phyloP scores from a whole-genome alignment of 2,329 filamentous ascomycete genomes.

The Claviceps pazoutovae region DNA sequence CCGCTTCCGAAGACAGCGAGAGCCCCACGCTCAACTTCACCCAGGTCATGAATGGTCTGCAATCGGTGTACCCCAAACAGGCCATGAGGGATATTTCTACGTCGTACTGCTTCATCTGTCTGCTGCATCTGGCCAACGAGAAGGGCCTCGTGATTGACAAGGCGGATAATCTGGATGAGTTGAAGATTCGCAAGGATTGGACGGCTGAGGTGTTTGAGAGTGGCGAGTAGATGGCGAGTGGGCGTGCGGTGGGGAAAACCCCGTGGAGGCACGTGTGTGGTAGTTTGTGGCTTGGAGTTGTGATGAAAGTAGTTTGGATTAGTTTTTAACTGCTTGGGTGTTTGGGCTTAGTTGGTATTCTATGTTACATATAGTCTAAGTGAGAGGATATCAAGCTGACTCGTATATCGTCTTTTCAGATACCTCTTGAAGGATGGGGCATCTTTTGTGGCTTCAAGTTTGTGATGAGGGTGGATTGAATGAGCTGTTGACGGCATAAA shows the following conservation, averaged over 20 bases:
- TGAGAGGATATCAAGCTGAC: no score
- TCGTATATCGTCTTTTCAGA: no score
- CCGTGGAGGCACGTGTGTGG: no score
- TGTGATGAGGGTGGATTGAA: no score
- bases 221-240: slow-evolving; percentile 13
- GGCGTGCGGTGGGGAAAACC: not conserved
- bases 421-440: no score
- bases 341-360: no score
- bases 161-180: slow-evolving; percentile 41
- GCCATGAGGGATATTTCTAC: slow-evolving; percentile 92
- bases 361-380: no score
- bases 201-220: slow-evolving; percentile 40
- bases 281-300: no score
- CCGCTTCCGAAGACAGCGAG: slow-evolving; percentile 23
- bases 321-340: no score
- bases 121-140: slow-evolving; percentile 84
- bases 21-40: slow-evolving; percentile 63
- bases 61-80: slow-evolving; percentile 71
- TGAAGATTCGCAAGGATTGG: slow-evolving; percentile 49
- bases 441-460: no score
- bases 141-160: slow-evolving; percentile 70
- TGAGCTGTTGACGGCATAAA: no score
- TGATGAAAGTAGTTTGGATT: no score
- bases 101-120: slow-evolving; percentile 81
- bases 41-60: slow-evolving; percentile 76